These are phyloP conservation scores for Aspergillus melleus DNA, from an alignment of 2,329 filamentous ascomycete genomes.

Conservation along the genomic window DNA sequence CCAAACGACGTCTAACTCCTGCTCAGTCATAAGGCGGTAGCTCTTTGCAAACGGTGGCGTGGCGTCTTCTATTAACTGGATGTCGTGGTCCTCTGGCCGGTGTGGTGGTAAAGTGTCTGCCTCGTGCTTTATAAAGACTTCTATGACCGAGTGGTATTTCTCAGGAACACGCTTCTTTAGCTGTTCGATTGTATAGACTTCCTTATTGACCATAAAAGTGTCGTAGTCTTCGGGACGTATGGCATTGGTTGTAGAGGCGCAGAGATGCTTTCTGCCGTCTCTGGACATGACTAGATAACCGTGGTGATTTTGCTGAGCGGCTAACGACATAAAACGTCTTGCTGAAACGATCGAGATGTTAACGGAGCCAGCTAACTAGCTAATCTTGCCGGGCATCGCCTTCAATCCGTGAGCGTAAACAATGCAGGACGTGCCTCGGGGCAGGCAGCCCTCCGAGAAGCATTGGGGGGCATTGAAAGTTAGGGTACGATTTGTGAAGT, in stretches of 20 bases:
- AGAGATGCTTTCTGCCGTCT: background rate
- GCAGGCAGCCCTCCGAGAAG: background rate
- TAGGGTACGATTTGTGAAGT: background rate
- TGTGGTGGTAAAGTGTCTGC: background rate
- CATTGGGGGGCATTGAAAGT: background rate
- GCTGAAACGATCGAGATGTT: too few relatives aligned
- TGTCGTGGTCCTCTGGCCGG: background rate
- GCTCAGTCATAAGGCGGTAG: background rate
- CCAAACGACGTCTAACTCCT: background rate
- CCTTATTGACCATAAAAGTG: background rate
- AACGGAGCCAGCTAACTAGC: too few relatives aligned
- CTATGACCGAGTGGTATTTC: background rate
- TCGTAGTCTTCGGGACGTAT: background rate
- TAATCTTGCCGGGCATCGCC: too few relatives aligned
- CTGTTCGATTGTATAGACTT: background rate
- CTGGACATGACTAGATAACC: background rate
- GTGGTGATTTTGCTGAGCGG: background rate
- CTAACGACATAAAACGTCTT: background rate
- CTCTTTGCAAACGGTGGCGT: background rate
- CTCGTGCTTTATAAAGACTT: background rate
- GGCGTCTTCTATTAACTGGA: background rate
- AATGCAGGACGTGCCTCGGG: too few relatives aligned
- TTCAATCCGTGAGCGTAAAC: too few relatives aligned
- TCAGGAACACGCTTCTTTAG: background rate
- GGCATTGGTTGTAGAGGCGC: background rate